Base-by-base conservation (phyloP, 2,329 filamentous ascomycete genomes). In the Cytospora piceae region DNA sequence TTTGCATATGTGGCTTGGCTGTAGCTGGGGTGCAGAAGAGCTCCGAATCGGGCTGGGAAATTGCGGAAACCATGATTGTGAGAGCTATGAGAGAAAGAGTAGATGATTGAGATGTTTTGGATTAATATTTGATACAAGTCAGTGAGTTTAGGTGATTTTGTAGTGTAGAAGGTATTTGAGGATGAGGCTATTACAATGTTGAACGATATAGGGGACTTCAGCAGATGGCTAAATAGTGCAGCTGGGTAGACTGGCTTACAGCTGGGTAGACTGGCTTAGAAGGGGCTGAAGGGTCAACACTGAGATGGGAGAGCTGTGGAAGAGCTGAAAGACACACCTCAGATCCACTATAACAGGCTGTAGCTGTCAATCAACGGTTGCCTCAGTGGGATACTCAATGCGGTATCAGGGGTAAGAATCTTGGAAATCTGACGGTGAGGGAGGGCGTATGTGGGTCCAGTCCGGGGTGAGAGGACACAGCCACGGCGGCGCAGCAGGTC, bases 401-500 rank as follows among this genome's bases (percentile, higher is more conserved):
- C 37, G 22, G 46, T 12, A 12, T 49, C 46, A 49, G 46, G 46
- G 46, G 46, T 22, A 49, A 24, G 9, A 24, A 49, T 12, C 60
- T 57, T 42, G 39, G 39, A 20, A 39, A 51, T 57, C 29, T 63
- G 39, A 63, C 60, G 60, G 60, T 63, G 60, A 63, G 49, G 54
- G 34, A 51, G 15, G 52, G 37, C 32, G 34, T 31, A 49, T 42
- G 60, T 63, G 60, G 60, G 39, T 31, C 60, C 2, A 29, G 15
- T 51, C 60, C 60, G 60, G 60, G 53, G 22, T 37, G 12, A 34
- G 9, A 12, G 49, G 4, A 63, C 60, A 51, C 60, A 63, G 60
- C 60, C 60, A 63, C 60, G 60, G 53, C 46, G 60, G 60, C 60
- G 60, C 60, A 63, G 60, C 52, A 20, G 5, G 27, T 51, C n/a